Evolutionary conservation across 257 asterid species (phyloP).

Genomic region (Nicotiana sylvestris): DNA sequence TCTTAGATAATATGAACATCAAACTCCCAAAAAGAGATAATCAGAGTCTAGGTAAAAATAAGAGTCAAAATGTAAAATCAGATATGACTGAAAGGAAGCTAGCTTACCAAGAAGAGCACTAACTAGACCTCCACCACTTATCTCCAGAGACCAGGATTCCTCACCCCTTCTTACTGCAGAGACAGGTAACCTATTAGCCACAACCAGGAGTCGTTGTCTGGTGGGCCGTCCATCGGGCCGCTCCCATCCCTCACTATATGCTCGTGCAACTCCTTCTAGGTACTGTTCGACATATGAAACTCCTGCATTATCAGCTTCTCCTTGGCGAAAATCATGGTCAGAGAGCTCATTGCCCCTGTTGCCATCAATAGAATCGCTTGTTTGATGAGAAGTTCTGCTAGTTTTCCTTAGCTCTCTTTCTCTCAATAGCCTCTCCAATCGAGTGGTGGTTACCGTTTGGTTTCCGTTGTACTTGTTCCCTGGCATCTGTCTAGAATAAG

Average conservation of each 20-base stretch:
- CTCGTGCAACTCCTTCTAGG: conserved; percentile 57
- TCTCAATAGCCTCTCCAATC: conserved; percentile 67
- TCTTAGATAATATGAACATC: neutral
- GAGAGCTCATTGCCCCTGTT: conserved; percentile 37
- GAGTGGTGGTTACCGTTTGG: conserved; percentile 36
- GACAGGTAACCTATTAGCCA: conserved; percentile 96
- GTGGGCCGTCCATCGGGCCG: conserved; percentile 50
- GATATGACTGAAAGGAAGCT: neutral
- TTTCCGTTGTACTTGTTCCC: conserved; percentile 63
- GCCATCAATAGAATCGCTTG: conserved; percentile 42
- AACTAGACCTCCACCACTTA: conserved; percentile 99
- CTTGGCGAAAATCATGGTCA: conserved; percentile 34
- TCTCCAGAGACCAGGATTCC: conserved; percentile 92
- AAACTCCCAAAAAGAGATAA: neutral
- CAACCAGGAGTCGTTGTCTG: conserved; percentile 81
- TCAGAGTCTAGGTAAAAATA: neutral
- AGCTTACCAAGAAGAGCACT: conserved; percentile 92
- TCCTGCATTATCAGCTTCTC: conserved; percentile 28
- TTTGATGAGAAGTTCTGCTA: conserved; percentile 32
- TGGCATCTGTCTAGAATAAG: conserved; percentile 52
- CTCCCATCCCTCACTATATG: conserved; percentile 54
- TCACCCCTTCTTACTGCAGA: conserved; percentile 88
- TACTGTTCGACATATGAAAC: conserved; percentile 46
- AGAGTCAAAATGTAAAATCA: conserved; percentile 5
- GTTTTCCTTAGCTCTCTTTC: conserved; percentile 56